These are phyloP conservation scores for Kuraishia molischiana DNA, from an alignment of 805 yeast genomes.

Conservation along the genomic window DNA sequence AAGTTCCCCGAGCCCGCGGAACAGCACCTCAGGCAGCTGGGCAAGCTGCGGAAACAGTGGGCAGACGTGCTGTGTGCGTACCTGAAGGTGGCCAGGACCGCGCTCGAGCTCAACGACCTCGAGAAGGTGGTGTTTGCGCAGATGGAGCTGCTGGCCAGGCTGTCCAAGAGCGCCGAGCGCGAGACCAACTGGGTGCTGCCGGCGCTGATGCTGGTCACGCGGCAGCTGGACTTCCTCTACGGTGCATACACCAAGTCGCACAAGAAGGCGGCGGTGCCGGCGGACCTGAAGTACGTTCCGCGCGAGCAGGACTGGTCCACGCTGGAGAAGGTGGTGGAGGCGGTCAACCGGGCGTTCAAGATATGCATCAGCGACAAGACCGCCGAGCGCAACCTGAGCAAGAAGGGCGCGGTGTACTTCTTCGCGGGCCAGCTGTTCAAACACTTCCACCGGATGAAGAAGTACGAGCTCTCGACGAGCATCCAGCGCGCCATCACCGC, in stretches of 20 bases:
- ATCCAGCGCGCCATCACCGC: slow-evolving; percentile 51
- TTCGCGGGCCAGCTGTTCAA: slow-evolving; percentile 63
- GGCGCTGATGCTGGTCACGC: slow-evolving; percentile 29
- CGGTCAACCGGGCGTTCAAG: slow-evolving; percentile 63
- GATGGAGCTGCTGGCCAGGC: slow-evolving; percentile 27
- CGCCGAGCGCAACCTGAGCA: slow-evolving; percentile 35
- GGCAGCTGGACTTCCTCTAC: slow-evolving; percentile 30
- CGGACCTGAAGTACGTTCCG: too few relatives aligned
- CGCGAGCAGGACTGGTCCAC: neutral
- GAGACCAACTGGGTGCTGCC: slow-evolving; percentile 44
- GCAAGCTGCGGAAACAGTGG: slow-evolving; percentile 4
- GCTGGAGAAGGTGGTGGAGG: slow-evolving; percentile 17
- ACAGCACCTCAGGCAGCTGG: slow-evolving; percentile 1
- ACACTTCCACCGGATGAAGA: slow-evolving; percentile 56
- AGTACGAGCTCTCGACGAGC: slow-evolving; percentile 64
- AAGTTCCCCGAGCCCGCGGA: slow-evolving; percentile 2
- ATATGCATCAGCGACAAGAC: slow-evolving; percentile 72
- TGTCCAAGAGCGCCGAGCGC: slow-evolving; percentile 44
- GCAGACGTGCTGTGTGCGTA: slow-evolving; percentile 18
- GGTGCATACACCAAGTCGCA: slow-evolving; percentile 9
- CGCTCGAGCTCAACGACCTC: slow-evolving; percentile 22
- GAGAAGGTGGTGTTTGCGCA: slow-evolving; percentile 21
- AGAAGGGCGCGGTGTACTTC: slow-evolving; percentile 57
- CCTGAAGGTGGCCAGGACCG: slow-evolving; percentile 24
- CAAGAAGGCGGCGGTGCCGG: neutral